phyloP scores from a whole-genome alignment of 495 filamentous ascomycete species.

The Massariosphaeria phaeospora region DNA sequence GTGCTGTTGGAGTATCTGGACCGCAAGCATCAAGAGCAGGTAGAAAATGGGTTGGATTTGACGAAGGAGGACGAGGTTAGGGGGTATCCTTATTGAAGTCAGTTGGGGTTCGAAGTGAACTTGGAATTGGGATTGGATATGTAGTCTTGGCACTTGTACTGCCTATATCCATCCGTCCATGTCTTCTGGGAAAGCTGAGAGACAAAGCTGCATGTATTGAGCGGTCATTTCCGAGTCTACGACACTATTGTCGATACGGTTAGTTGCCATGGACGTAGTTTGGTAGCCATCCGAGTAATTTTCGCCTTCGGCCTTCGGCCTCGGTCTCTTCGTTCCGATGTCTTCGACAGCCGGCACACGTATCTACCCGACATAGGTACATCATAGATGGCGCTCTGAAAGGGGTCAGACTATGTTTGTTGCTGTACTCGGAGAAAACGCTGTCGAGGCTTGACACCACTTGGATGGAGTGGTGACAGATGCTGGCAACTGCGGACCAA shows the following conservation, averaged over 20 bases:
- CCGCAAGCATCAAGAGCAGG: conserved; percentile 69
- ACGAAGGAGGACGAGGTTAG: conserved; percentile 37
- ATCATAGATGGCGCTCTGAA: background rate
- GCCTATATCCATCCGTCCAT: background rate
- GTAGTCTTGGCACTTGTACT: background rate
- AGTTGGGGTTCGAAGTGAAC: background rate
- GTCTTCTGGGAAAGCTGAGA: too few species aligned
- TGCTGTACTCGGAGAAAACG: background rate
- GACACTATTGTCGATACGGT: background rate
- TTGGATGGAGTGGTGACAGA: background rate
- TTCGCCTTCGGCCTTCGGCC: conserved; percentile 23
- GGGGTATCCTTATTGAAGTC: conserved; percentile 23
- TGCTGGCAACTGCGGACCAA: background rate
- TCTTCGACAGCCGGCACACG: conserved; percentile 13
- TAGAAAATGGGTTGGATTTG: conserved; percentile 51
- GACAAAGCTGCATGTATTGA: too few species aligned
- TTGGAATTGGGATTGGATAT: background rate
- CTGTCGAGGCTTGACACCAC: background rate
- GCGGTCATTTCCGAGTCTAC: background rate
- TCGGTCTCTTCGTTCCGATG: conserved; percentile 1
- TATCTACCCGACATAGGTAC: conserved; percentile 6
- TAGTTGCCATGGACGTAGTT: background rate
- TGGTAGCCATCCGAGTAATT: conserved; percentile 17
- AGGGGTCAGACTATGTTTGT: background rate
- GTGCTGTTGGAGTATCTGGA: conserved; percentile 82